phyloP scores from a whole-genome alignment of 1,139 yeast genomes.

The Suzukiozyma palmioleophila region DNA sequence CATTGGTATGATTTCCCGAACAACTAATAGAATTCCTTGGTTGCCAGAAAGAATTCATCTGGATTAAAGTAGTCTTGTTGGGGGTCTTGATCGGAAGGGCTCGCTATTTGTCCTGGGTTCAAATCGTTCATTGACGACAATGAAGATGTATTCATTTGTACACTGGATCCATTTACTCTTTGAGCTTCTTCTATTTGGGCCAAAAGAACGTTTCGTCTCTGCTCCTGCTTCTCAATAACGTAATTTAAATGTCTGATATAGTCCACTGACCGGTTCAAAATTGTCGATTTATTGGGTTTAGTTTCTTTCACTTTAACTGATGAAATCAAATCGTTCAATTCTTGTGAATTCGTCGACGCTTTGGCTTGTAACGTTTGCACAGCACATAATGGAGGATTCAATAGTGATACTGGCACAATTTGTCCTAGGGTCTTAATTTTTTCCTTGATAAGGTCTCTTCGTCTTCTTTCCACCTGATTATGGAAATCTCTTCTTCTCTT shows the following conservation, averaged over 20 bases:
- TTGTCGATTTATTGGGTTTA: slow-evolving; percentile 69
- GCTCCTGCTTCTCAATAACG: slow-evolving; percentile 36
- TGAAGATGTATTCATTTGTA: background rate
- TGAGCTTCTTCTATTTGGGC: slow-evolving; percentile 2
- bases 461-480: slow-evolving; percentile 75
- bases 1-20: background rate
- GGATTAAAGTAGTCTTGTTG: slow-evolving; percentile 5
- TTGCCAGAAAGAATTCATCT: slow-evolving; percentile 7
- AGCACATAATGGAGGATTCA: slow-evolving; percentile 47
- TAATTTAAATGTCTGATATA: slow-evolving; percentile 54
- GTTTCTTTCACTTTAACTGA: slow-evolving; percentile 53
- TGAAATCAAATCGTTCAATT: slow-evolving; percentile 34
- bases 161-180: background rate
- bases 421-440: slow-evolving; percentile 69
- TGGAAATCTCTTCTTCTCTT: slow-evolving; percentile 72
- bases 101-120: background rate
- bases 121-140: background rate
- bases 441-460: slow-evolving; percentile 74
- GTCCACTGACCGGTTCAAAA: slow-evolving; percentile 64
- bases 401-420: slow-evolving; percentile 66
- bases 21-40: slow-evolving; percentile 1
- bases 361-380: slow-evolving; percentile 45
- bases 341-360: slow-evolving; percentile 25
- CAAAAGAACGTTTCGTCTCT: slow-evolving; percentile 17
- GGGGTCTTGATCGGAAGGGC: background rate